phyloP scores from a whole-genome alignment of 768 basidiomycete genomes.

The Leucosporidium yakuticum region DNA sequence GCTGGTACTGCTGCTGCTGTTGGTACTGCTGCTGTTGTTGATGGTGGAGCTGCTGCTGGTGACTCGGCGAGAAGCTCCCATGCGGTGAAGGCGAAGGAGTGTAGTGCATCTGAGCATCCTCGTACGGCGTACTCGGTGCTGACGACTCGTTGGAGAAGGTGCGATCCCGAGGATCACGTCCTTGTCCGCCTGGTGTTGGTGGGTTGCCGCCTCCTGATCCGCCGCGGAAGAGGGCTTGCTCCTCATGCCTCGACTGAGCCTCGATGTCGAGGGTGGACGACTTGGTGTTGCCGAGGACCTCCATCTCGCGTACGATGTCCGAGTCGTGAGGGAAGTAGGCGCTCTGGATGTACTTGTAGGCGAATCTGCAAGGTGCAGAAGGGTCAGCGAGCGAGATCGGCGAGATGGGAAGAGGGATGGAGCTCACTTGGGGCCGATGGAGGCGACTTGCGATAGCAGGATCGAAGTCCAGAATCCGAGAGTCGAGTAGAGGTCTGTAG shows the following conservation, averaged over 20 bases:
- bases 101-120: too few relatives aligned
- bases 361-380: neutral
- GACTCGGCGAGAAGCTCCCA: too few relatives aligned
- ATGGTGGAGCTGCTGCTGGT: too few relatives aligned
- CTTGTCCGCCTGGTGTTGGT: too few relatives aligned
- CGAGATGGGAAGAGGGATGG: neutral
- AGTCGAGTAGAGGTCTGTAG: constrained; percentile 65
- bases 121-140: too few relatives aligned
- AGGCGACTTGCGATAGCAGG: constrained; percentile 60
- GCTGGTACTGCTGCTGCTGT: too few relatives aligned
- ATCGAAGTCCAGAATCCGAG: constrained; percentile 80
- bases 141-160: too few relatives aligned
- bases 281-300: constrained; percentile 1
- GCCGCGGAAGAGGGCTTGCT: neutral
- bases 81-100: too few relatives aligned
- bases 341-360: constrained; percentile 57
- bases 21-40: too few relatives aligned
- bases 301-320: constrained; percentile 74
- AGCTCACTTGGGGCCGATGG: constrained; percentile 70
- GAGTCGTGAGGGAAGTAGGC: constrained; percentile 76
- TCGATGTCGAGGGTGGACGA: neutral
- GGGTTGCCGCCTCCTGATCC: too few relatives aligned
- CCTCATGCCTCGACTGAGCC: neutral
- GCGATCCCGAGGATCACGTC: too few relatives aligned
- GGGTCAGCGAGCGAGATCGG: neutral